These are phyloP conservation scores for Polygonum maritimum DNA, from an alignment of 148 eudicot genomes.

Conservation along the genomic window DNA sequence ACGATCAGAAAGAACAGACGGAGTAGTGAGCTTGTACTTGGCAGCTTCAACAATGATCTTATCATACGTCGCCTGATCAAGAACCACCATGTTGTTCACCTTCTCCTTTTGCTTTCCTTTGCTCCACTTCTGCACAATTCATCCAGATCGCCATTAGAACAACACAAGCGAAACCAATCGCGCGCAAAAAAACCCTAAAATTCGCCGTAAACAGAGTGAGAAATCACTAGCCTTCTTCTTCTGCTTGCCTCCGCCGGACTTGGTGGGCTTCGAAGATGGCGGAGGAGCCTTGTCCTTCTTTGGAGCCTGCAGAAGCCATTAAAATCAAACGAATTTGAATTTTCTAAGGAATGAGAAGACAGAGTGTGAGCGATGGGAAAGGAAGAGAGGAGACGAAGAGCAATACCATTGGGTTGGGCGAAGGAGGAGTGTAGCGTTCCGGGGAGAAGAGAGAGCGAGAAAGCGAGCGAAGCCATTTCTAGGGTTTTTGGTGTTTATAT, in stretches of 20 bases:
- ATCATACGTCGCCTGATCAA: slow-evolving; percentile 80
- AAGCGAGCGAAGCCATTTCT: not conserved
- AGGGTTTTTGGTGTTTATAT: not conserved
- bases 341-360: not conserved
- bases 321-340: not conserved
- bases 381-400: not conserved
- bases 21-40: slow-evolving; percentile 80
- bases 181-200: not conserved
- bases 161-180: not conserved
- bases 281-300: slow-evolving; percentile 30
- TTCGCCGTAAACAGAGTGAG: not conserved
- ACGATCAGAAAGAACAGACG: slow-evolving; percentile 82
- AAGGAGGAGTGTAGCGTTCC: not conserved
- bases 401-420: not conserved
- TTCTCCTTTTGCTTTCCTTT: slow-evolving; percentile 99
- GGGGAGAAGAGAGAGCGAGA: not conserved
- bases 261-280: slow-evolving; percentile 25
- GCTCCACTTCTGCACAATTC: slow-evolving; percentile 69
- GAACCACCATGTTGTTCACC: slow-evolving; percentile 97
- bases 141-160: not conserved
- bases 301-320: slow-evolving; percentile 14
- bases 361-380: not conserved
- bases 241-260: slow-evolving; percentile 29
- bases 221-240: slow-evolving; percentile 23
- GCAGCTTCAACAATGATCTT: slow-evolving; percentile 72